Base-by-base conservation (phyloP, 2,329 filamentous ascomycete species). In the Pyrenophora tritici-repentis region DNA sequence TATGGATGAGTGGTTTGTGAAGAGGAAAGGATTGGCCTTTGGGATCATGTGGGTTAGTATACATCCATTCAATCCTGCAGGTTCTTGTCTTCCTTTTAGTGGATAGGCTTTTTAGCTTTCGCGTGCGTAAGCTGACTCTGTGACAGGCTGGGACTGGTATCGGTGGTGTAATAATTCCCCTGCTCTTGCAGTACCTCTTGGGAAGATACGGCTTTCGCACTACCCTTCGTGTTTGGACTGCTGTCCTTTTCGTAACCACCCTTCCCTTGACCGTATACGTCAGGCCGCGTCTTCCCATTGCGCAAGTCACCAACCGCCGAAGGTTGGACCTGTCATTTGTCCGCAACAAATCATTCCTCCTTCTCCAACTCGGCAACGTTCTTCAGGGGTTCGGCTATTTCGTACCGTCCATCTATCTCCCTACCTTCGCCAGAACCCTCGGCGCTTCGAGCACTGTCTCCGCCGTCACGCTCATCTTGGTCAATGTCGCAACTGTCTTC, bases 1-100 rank as follows among this genome's bases (percentile, higher is more conserved):
- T 68, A 74, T 86, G 42, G 81, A 86, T 55, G 79, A 86, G 62
- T 86, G 83, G 83, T 86, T 86, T 63, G 74, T 82, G 17, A 74
- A 73, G 26, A 77, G 79, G 18, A 83, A 83, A 43, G 82, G 84
- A 1, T 70, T 86, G 18, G 83, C 83, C 1, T 84, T 82, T 57
- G 85, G 85, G 12, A 78, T 85, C 47, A 83, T 87, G 77, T 84
- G 81, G 78, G 18, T 20, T 20, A 20, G 18, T 20, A 20, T 20
- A 20, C 18, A 5, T 5, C 5, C 18, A 20, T 20, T 20, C 5
- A 20, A 3, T 20, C 5, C 18, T 5, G 18, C 5, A 3, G 18
- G 18, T 20, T 20, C 3, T 20, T 20, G 18, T 20, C 18, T 20
- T 20, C 5, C 18, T 20, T 20, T 3, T 20, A 5, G 3, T 20